Conservation (phyloP, 305 asterid genomes). For the Solanum hybrid region DNA sequence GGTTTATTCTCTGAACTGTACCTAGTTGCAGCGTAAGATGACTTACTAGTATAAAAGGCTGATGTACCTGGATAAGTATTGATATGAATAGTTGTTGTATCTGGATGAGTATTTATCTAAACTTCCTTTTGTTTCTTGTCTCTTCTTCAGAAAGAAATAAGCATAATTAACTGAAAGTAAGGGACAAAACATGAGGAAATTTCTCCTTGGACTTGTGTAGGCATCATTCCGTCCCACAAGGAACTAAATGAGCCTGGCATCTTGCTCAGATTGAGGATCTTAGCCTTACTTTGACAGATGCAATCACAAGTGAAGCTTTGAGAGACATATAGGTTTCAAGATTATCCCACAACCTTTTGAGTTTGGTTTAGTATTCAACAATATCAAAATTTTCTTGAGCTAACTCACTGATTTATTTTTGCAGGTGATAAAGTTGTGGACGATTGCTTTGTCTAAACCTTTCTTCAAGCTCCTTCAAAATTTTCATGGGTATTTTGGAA, state of each 20-base stretch:
- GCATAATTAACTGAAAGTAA: not conserved
- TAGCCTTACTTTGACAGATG: too few relatives aligned
- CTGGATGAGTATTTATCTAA: not conserved
- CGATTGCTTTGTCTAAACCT: not conserved
- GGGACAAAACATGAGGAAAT: not conserved
- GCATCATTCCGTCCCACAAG: not conserved
- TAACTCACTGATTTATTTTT: not conserved
- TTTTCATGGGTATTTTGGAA: not conserved
- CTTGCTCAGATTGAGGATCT: not conserved
- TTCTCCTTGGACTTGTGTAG: not conserved
- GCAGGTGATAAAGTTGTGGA: not conserved
- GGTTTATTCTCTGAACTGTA: not conserved
- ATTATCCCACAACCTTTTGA: not conserved
- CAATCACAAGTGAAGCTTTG: not conserved
- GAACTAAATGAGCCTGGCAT: not conserved
- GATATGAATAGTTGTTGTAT: not conserved
- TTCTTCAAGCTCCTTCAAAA: not conserved
- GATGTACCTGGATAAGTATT: not conserved
- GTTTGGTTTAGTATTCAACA: not conserved
- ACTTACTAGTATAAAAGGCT: not conserved
- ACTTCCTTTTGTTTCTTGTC: not conserved
- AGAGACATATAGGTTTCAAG: not conserved
- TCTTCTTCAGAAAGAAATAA: not conserved
- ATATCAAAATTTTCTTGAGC: not conserved
- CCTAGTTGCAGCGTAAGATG: not conserved